Evolutionary conservation across 2,329 filamentous ascomycete species (phyloP).

Genomic region (Fusarium humuli): DNA sequence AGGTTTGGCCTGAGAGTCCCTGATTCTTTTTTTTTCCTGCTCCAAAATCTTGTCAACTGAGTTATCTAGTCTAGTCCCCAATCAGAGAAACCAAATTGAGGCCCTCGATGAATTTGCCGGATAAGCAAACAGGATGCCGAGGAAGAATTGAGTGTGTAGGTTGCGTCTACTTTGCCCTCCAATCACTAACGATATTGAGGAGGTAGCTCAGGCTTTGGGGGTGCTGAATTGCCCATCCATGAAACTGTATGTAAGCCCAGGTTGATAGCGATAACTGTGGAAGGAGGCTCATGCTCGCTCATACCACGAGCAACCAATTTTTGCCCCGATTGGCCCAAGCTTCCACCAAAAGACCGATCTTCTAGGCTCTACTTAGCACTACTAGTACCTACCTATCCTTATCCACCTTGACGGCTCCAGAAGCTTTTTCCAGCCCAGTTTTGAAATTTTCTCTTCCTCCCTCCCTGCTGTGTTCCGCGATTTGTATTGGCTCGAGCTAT

Average conservation of each 20-base stretch:
- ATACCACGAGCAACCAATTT: constrained; percentile 40
- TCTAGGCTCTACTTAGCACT: not conserved
- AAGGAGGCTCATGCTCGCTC: constrained; percentile 26
- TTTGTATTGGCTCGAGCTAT: constrained; percentile 32
- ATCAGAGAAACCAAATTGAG: constrained; percentile 15
- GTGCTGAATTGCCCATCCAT: not conserved
- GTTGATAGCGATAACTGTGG: constrained; percentile 24
- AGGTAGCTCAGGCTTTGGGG: not conserved
- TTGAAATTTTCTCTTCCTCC: not conserved
- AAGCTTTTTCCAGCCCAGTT: constrained; percentile 30
- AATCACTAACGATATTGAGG: constrained; percentile 16
- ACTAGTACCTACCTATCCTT: not conserved
- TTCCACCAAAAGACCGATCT: constrained; percentile 26
- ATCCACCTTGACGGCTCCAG: constrained; percentile 34
- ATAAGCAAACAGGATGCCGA: constrained; percentile 15
- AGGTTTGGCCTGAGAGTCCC: constrained; percentile 22
- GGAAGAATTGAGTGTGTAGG: not conserved
- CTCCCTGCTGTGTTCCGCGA: constrained; percentile 2
- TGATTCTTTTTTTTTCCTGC: not conserved
- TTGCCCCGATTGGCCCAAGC: constrained; percentile 45
- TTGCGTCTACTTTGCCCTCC: constrained; percentile 1
- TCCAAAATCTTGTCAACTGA: constrained; percentile 22
- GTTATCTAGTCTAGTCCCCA: not conserved
- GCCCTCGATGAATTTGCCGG: constrained; percentile 13
- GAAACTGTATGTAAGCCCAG: not conserved